Percentiles rank a stretch among this genome's conserved stretches.
These are phyloP conservation scores for Prunus mume DNA, from an alignment of 306 rosid species.

Conservation along the genomic window DNA sequence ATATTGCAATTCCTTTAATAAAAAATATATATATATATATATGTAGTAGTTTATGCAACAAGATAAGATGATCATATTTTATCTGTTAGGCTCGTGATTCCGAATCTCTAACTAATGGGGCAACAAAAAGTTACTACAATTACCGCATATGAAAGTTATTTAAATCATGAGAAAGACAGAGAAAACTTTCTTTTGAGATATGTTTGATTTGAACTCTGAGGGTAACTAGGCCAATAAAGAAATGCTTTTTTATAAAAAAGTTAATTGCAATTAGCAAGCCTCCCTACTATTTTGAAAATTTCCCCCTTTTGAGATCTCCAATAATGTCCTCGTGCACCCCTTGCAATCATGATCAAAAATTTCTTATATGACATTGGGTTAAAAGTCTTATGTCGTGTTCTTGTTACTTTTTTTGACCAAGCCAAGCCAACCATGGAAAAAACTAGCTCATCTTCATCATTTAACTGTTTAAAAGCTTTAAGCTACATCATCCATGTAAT, in stretches of 20 bases:
- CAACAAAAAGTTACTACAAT: background rate
- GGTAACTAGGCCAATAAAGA: background rate
- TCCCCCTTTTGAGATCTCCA: background rate
- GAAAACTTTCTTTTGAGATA: background rate
- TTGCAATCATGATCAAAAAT: conserved; percentile 32
- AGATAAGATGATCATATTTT: too few species aligned
- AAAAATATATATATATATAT: too few species aligned
- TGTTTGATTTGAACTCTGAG: background rate
- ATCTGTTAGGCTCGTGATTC: background rate
- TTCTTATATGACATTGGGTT: background rate
- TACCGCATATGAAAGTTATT: background rate
- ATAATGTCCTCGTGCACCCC: conserved; percentile 39
- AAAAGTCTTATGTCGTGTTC: background rate
- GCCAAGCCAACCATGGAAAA: too few species aligned
- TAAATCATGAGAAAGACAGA: background rate
- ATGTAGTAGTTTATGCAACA: background rate
- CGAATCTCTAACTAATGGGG: background rate
- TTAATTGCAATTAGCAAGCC: conserved; percentile 5
- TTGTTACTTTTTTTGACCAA: background rate
- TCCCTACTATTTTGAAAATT: background rate
- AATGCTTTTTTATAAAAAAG: conserved; percentile 9
- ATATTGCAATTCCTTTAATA: background rate
- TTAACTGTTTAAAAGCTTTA: too few species aligned
- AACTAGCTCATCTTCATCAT: too few species aligned
- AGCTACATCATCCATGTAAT: too few species aligned